Percentiles rank a stretch among this genome's conserved stretches.
phyloP scores from a whole-genome alignment of 495 filamentous ascomycete genomes.

The Tuber microsphaerosporum region DNA sequence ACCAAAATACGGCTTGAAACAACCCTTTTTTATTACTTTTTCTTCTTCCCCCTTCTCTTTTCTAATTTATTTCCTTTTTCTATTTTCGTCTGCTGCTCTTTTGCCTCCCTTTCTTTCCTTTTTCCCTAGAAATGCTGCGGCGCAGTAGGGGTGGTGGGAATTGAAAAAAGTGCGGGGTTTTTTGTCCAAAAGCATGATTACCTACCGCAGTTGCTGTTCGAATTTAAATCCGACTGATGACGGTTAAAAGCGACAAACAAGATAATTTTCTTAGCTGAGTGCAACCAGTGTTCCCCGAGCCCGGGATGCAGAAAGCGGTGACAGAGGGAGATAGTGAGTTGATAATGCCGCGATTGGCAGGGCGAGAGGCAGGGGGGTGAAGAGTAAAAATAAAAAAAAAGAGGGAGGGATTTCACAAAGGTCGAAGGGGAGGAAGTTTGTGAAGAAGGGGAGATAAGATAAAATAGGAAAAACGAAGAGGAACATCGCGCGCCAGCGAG shows the following conservation, averaged over 20 bases:
- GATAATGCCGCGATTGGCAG: slow-evolving; percentile 3
- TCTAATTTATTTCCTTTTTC: slow-evolving; percentile 15
- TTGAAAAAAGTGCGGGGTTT: slow-evolving; percentile 28
- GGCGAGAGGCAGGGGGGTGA: not conserved
- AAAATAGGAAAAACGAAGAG: not conserved
- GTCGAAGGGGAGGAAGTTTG: slow-evolving; percentile 17
- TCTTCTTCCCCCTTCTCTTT: slow-evolving; percentile 17
- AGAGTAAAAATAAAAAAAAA: not conserved
- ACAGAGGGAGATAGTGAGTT: slow-evolving; percentile 6
- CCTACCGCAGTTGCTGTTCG: slow-evolving; percentile 38
- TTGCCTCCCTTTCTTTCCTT: not conserved
- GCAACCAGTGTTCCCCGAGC: slow-evolving; percentile 20
- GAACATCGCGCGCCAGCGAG: slow-evolving; percentile 6
- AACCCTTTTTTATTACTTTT: slow-evolving; percentile 4
- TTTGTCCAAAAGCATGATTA: slow-evolving; percentile 25
- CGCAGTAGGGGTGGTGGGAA: slow-evolving; percentile 26
- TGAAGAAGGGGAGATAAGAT: slow-evolving; percentile 19
- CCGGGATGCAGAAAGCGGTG: slow-evolving; percentile 23
- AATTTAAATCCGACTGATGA: slow-evolving; percentile 40
- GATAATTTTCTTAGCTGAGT: slow-evolving; percentile 34
- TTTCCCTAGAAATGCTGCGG: slow-evolving; percentile 12
- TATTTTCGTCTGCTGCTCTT: slow-evolving; percentile 1
- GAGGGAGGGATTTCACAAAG: slow-evolving; percentile 10
- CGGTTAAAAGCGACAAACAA: slow-evolving; percentile 39
- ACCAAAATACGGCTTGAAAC: slow-evolving; percentile 4